phyloP scores from a whole-genome alignment of 371 early-diverging fungal species.

The Haplosporangium sp. region DNA sequence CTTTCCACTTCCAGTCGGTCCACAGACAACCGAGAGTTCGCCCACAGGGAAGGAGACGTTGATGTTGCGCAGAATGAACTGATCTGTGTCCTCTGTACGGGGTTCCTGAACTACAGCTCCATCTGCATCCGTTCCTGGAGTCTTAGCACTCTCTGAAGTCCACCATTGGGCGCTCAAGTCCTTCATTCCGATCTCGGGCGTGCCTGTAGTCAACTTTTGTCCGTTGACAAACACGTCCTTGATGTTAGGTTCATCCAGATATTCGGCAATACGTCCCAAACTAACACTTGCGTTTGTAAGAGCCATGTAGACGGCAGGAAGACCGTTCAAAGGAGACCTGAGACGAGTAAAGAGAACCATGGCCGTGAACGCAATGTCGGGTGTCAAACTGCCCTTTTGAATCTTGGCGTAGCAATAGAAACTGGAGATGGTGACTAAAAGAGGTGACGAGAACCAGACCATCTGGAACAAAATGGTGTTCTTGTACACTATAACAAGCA shows the following conservation, averaged over 20 bases:
- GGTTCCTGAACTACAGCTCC: slow-evolving; percentile 4
- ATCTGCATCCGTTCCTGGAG: slow-evolving; percentile 12
- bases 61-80: slow-evolving; percentile 62
- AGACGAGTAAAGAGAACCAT: slow-evolving; percentile 68
- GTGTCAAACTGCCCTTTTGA: slow-evolving; percentile 66
- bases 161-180: slow-evolving; percentile 63
- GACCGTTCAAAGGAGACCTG: slow-evolving; percentile 64
- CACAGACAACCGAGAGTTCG: slow-evolving; percentile 70
- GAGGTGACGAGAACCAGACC: slow-evolving; percentile 62
- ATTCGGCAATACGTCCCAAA: slow-evolving; percentile 63
- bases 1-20: slow-evolving; percentile 75
- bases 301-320: slow-evolving; percentile 68
- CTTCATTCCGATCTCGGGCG: slow-evolving; percentile 61
- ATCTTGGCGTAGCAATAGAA: slow-evolving; percentile 71
- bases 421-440: slow-evolving; percentile 65
- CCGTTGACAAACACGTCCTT: slow-evolving; percentile 44
- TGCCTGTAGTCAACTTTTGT: slow-evolving; percentile 17
- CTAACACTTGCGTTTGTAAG: slow-evolving; percentile 68
- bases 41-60: slow-evolving; percentile 66
- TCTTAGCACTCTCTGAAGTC: slow-evolving; percentile 42
- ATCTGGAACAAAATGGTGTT: slow-evolving; percentile 57
- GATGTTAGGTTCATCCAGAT: slow-evolving; percentile 65
- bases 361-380: slow-evolving; percentile 72
- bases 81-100: slow-evolving; percentile 47
- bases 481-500: slow-evolving; percentile 29